A percentile compares a stretch with the other conserved stretches of the same genome.
These are phyloP conservation scores for Alnus glutinosa DNA, from an alignment of 306 rosid species.

Conservation along the genomic window DNA sequence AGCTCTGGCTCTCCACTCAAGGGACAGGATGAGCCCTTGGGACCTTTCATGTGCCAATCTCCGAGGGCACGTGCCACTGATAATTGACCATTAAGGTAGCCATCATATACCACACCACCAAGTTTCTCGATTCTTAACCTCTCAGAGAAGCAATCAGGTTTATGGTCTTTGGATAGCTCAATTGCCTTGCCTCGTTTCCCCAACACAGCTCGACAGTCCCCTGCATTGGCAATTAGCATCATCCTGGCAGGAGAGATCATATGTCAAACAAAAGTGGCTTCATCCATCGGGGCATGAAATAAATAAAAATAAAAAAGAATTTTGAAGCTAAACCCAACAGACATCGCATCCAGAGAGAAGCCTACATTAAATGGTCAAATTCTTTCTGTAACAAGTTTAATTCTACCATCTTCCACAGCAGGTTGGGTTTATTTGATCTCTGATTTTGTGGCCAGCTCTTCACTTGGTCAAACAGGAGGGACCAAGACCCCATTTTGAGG, in stretches of 20 bases:
- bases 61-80: slow-evolving; percentile 83
- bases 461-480: too few species aligned
- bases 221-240: slow-evolving; percentile 72
- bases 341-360: background rate
- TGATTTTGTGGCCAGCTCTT: too few species aligned
- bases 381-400: too few species aligned
- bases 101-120: slow-evolving; percentile 81
- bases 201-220: slow-evolving; percentile 78
- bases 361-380: background rate
- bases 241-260: slow-evolving; percentile 42
- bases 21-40: slow-evolving; percentile 72
- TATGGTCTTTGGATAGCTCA: slow-evolving; percentile 82
- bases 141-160: slow-evolving; percentile 65
- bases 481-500: too few species aligned
- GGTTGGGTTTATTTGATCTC: too few species aligned
- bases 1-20: slow-evolving; percentile 78
- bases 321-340: background rate
- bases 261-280: background rate
- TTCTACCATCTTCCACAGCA: too few species aligned
- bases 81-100: slow-evolving; percentile 75
- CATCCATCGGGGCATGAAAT: background rate
- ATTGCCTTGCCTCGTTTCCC: slow-evolving; percentile 75
- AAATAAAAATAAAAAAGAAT: background rate
- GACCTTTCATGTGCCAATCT: slow-evolving; percentile 94
- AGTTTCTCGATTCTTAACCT: slow-evolving; percentile 72